These are phyloP conservation scores for Vitis vinifera DNA, from an alignment of 164 flowering plant species.

Conservation along the genomic window ASM3070453v1 NC_081820.1:16720501-16721000, in stretches of 20 bases:
- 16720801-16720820: slow-evolving; percentile 2
- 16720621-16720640: slow-evolving; percentile 3
- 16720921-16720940: slow-evolving; percentile 14
- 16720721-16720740: slow-evolving; percentile 1
- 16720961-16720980: slow-evolving; percentile 17
- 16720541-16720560: background rate
- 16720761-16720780: slow-evolving; percentile 7
- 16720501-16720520: background rate
- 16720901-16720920: slow-evolving; percentile 16
- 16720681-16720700: background rate
- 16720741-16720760: background rate
- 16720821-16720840: slow-evolving; percentile 1
- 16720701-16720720: slow-evolving; percentile 12
- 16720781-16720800: background rate
- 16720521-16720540: background rate
- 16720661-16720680: background rate
- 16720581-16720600: background rate
- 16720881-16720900: slow-evolving; percentile 15
- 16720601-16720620: background rate
- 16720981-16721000: slow-evolving; percentile 12
- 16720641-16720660: background rate
- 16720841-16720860: slow-evolving; percentile 1
- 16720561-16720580: slow-evolving; percentile 7
- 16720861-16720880: background rate
- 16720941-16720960: slow-evolving; percentile 11